Percentiles rank a stretch among this genome's conserved stretches.
These are phyloP conservation scores for Globisporangium alternatum DNA, from an alignment of 352 stramenopile genomes.

Conservation along the genomic window DNA sequence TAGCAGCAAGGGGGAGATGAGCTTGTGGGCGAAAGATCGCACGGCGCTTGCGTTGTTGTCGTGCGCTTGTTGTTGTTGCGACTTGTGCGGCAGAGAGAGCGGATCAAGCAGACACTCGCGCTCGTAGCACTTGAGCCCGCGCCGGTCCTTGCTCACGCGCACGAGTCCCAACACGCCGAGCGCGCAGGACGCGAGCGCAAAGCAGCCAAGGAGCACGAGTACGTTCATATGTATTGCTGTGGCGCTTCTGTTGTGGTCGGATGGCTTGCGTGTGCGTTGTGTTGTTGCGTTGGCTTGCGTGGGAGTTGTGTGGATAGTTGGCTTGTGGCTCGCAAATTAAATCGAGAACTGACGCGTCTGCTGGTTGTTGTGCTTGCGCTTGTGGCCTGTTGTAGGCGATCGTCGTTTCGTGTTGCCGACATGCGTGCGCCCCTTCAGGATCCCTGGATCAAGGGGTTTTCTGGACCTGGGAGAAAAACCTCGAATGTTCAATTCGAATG, in stretches of 20 bases:
- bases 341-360: slow-evolving; percentile 5
- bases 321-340: slow-evolving; percentile 3
- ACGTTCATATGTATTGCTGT: slow-evolving; percentile 12
- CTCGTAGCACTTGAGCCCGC: slow-evolving; percentile 27
- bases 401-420: slow-evolving; percentile 5
- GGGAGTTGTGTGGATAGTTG: slow-evolving; percentile 2
- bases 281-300: background rate
- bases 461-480: background rate
- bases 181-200: slow-evolving; percentile 16
- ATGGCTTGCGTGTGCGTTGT: background rate
- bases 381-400: background rate
- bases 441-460: background rate
- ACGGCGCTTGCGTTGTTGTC: background rate
- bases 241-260: background rate
- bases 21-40: slow-evolving; percentile 5
- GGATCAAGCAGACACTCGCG: slow-evolving; percentile 5
- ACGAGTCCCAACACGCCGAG: slow-evolving; percentile 23
- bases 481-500: background rate
- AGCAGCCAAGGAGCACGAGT: slow-evolving; percentile 14
- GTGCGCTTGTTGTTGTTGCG: slow-evolving; percentile 3
- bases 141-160: slow-evolving; percentile 25
- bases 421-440: slow-evolving; percentile 13
- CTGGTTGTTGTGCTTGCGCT: background rate
- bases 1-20: slow-evolving; percentile 11
- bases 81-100: slow-evolving; percentile 5